Evolutionary conservation across 345 rosid genomes (phyloP), one percentile per base, ranked within the genome.

Genomic region (Geranium rotundifolium): DNA sequence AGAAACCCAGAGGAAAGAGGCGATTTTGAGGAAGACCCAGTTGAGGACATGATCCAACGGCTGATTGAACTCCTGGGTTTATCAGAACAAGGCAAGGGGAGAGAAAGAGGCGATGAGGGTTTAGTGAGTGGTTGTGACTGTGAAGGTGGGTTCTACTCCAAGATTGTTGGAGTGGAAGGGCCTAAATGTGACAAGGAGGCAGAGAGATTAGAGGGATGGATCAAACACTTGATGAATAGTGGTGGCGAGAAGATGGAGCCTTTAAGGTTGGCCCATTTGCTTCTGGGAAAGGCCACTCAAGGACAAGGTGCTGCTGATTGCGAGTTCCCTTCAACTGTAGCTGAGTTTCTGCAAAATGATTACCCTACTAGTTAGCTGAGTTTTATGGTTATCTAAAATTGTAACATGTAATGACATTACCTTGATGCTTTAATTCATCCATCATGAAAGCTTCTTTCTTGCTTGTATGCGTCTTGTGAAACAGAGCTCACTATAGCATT

Each of bases 101-200:
- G 58, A 62, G 63, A 17, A 49, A 57, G 68, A 56, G 54, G 72
- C 23, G 29, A 69, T 61, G 58, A 64, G 54, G 62, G 54, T 6
- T 56, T 54, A 3, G 68, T 62, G 3, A 60, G 20, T 55, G 64
- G 63, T 41, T 76, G 75, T 52, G 68, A 59, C n/a, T 67, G 74
- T 65, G 79, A 74, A 19, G 73, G 62, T 70, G 81, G 75, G 34
- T 82, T 82, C 63, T 77, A 71, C 63, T 76, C 76, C 61, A 78
- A 73, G 63, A 71, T 79, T 73, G 75, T 75, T 60, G 84, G 80
- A 62, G 82, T 80, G 49, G 71, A 76, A 74, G 83, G 80, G 23
- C 86, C 82, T 14, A 82, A 79, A 60, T 73, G 79, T 70, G 65
- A 69, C 41, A 66, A 63, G 52, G 88, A 75, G 65, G 73, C 59